phyloP scores from a whole-genome alignment of 2,329 filamentous ascomycete genomes.

The Talaromyces sp. region DNA sequence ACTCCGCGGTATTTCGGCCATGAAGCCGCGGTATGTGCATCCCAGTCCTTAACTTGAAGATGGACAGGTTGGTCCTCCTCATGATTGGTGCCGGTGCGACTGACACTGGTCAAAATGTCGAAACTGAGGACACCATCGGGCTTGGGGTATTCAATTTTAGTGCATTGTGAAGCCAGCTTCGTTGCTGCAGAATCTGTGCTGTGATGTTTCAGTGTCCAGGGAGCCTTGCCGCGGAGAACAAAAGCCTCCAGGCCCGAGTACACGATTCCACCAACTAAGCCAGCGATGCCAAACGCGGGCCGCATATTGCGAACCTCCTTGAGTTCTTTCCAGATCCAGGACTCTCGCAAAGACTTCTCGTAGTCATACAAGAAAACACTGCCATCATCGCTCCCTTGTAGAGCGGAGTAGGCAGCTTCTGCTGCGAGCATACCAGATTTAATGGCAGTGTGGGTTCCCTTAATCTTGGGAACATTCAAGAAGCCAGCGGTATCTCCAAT shows the following conservation, averaged over 20 bases:
- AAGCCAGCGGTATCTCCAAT: constrained; percentile 97
- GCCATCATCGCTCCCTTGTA: constrained; percentile 54
- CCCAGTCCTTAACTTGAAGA: constrained; percentile 91
- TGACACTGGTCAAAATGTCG: constrained; percentile 93
- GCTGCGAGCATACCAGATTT: constrained; percentile 94
- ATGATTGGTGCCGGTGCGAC: constrained; percentile 93
- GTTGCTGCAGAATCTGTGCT: constrained; percentile 72
- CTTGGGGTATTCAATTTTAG: constrained; percentile 94
- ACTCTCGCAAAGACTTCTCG: constrained; percentile 79
- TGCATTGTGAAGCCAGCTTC: constrained; percentile 69
- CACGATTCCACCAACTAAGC: constrained; percentile 79
- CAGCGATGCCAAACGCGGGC: constrained; percentile 84
- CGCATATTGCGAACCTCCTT: constrained; percentile 96
- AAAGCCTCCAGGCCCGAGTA: constrained; percentile 94
- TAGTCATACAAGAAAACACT: constrained; percentile 93
- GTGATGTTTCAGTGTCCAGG: constrained; percentile 90
- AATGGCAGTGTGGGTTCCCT: constrained; percentile 97
- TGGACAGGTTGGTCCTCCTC: constrained; percentile 98
- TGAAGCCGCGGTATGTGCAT: constrained; percentile 74
- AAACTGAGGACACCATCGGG: constrained; percentile 93
- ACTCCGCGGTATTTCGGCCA: constrained; percentile 87
- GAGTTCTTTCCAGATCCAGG: constrained; percentile 87
- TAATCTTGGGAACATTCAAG: constrained; percentile 96
- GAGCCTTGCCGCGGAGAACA: constrained; percentile 73
- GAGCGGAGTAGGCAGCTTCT: constrained; percentile 77